Evolutionary conservation across 179 eudicot species (phyloP).

Genomic region (Beta lomatogona): DNA sequence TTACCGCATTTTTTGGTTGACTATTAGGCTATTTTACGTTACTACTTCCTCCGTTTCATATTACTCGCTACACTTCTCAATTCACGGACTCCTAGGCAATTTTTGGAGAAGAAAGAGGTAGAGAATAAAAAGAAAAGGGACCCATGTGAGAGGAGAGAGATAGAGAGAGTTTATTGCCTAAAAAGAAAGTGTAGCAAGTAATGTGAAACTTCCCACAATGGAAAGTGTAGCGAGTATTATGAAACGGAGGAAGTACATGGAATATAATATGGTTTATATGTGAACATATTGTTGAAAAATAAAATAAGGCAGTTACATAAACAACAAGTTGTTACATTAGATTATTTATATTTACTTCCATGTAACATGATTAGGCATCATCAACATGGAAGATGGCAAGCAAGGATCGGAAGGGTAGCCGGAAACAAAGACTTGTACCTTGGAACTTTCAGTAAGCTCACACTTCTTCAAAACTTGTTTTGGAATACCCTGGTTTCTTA

Average conservation of each 20-base stretch:
- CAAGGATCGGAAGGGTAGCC: slow-evolving; percentile 87
- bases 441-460: slow-evolving; percentile 74
- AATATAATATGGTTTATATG: neutral
- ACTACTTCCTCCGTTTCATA: too few relatives aligned
- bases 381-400: slow-evolving; percentile 95
- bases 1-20: neutral
- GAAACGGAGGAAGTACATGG: neutral
- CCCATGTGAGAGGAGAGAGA: too few relatives aligned
- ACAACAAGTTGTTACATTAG: neutral
- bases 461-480: too few relatives aligned
- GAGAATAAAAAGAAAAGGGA: too few relatives aligned
- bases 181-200: too few relatives aligned
- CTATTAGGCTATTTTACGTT: neutral
- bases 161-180: too few relatives aligned
- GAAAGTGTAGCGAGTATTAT: neutral
- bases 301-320: neutral
- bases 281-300: neutral
- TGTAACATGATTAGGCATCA: slow-evolving; percentile 57
- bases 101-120: too few relatives aligned
- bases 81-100: too few relatives aligned
- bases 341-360: neutral
- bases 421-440: slow-evolving; percentile 90
- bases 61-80: too few relatives aligned
- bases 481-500: neutral
- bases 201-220: too few relatives aligned